These are phyloP conservation scores for Orobanche coerulescens DNA, from an alignment of 257 asterid genomes.

Conservation along the genomic window DNA sequence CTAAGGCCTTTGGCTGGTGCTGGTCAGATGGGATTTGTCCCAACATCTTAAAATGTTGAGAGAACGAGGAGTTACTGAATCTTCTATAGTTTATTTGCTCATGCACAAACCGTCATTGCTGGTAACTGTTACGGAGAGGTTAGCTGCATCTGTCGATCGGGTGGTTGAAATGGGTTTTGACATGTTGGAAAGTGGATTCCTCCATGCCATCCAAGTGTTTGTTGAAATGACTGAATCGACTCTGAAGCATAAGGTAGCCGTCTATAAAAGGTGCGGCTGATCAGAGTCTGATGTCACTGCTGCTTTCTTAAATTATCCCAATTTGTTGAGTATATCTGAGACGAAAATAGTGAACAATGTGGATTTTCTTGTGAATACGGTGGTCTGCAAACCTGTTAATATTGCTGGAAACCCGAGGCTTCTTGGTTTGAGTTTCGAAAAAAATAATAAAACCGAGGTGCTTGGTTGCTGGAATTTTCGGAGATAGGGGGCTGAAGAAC, in stretches of 20 bases:
- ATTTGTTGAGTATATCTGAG: conserved; percentile 23
- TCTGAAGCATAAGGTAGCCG: conserved; percentile 8
- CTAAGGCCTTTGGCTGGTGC: background rate
- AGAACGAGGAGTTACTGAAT: conserved; percentile 9
- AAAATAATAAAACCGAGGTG: conserved; percentile 21
- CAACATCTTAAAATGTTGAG: conserved; percentile 4
- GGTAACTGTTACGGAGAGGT: background rate
- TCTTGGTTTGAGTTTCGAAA: background rate
- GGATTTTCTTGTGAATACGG: conserved; percentile 23
- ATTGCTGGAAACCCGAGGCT: conserved; percentile 17
- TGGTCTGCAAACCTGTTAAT: conserved; percentile 8
- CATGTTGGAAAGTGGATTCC: background rate
- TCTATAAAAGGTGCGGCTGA: conserved; percentile 28
- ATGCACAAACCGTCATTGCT: background rate
- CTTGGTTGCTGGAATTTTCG: conserved; percentile 9
- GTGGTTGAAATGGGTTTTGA: conserved; percentile 26
- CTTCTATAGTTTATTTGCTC: conserved; percentile 15
- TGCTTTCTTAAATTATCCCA: conserved; percentile 23
- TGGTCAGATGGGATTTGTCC: background rate
- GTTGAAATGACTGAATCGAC: conserved; percentile 1
- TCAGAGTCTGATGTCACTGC: conserved; percentile 19
- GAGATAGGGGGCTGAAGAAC: conserved; percentile 3
- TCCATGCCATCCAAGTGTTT: conserved; percentile 17
- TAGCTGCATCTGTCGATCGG: background rate
- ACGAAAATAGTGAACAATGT: conserved; percentile 20